Evolutionary conservation across 2,329 filamentous ascomycete genomes (phyloP), one percentile per base, ranked within the genome.

Genomic region (Aspergillus pseudonomiae): DNA sequence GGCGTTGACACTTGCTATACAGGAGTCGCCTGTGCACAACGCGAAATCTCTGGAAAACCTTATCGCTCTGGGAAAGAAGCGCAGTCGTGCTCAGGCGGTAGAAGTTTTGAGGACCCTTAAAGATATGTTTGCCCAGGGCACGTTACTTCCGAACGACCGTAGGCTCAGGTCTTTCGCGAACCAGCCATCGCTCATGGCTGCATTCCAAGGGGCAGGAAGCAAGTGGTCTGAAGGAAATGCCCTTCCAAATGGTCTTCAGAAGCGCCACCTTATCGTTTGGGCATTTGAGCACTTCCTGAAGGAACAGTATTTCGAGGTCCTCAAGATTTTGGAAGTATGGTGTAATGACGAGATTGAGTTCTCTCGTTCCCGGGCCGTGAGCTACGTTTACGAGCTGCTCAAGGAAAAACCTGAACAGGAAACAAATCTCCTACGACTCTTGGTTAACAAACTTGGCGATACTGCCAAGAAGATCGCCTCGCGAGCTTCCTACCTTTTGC

Each of bases 381-480:
- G 93, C 68, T 96, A 97, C 72, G 90, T 98, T 43, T 98, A 90
- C 75, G 93, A 94, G 67, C 83, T 99, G 45, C 82, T 99, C 65
- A 95, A 93, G 77, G 94, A 97, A 77, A 99, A 97, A 80, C 94
- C 95, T 0, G 95, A 99, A 78, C 95, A 99, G 75, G 95, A 99
- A 78, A 91, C 94, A 61, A 99, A 99, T 76, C 82, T 99, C 66
- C 83, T 99, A 65, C 89, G 94, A 60, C 83, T 99, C 61, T 81
- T 99, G 63, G 93, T 99, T 70, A 98, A 98, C 83, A 99, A 99
- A 79, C 87, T 99, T 30, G 94, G 96, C 71, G 95, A 99, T 75
- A 92, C 91, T 52, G 93, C 96, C 68, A 93, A 93, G 76, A 99
- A 98, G 79, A 96, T 99, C 71, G 90, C 95, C 1, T 99, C 95